Evolutionary conservation across 2,329 filamentous ascomycete genomes (phyloP).

Genomic region (Aspergillus caelatus): DNA sequence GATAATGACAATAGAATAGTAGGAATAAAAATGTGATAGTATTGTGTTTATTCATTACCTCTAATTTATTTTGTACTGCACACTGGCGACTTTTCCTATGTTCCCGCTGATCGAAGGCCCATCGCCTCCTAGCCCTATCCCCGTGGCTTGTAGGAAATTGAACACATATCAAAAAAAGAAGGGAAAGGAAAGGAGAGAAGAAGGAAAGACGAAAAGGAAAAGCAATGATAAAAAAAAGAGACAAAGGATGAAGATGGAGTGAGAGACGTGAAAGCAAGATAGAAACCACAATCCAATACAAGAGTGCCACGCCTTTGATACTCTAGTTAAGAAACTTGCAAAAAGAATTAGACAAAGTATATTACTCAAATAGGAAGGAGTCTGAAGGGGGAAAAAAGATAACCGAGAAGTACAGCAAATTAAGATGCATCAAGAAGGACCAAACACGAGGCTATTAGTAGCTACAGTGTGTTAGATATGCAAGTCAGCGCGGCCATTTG

Average conservation of each 20-base stretch:
- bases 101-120: neutral
- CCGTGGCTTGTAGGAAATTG: neutral
- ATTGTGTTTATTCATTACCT: neutral
- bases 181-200: neutral
- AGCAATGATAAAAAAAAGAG: neutral
- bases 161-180: neutral
- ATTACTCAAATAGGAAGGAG: slow-evolving; percentile 1
- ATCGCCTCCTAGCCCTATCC: neutral
- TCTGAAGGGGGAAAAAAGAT: neutral
- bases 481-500: slow-evolving; percentile 12
- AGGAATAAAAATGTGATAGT: neutral
- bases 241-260: slow-evolving; percentile 4
- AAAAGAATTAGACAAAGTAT: neutral
- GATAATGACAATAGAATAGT: neutral
- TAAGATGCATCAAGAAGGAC: slow-evolving; percentile 2
- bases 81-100: neutral
- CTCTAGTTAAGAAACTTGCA: neutral
- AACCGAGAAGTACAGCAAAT: slow-evolving; percentile 8
- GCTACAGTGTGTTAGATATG: slow-evolving; percentile 13
- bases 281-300: neutral
- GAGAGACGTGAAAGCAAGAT: neutral
- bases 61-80: neutral
- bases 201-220: neutral
- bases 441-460: slow-evolving; percentile 5
- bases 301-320: neutral